A percentile compares a stretch with the other conserved stretches of the same genome.
phyloP scores from a whole-genome alignment of 2,329 filamentous ascomycete genomes.

The Ascochyta lentis region DNA sequence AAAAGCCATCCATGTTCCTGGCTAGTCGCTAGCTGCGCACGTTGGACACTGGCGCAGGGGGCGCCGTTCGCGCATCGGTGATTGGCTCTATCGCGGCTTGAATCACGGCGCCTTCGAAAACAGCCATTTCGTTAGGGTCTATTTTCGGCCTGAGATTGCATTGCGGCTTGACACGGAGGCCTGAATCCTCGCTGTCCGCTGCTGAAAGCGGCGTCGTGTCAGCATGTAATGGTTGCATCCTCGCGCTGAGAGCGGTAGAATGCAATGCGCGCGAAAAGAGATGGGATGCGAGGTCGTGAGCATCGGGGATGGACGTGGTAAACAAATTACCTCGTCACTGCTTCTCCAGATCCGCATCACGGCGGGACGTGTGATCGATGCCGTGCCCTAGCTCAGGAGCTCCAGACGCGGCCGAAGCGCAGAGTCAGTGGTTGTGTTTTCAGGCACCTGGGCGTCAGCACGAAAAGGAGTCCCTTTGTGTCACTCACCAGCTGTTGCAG shows the following conservation, averaged over 20 bases:
- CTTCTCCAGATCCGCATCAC: slow-evolving; percentile 20
- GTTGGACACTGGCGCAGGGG: not conserved
- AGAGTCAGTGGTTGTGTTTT: slow-evolving; percentile 8
- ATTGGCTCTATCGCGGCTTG: not conserved
- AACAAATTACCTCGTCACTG: slow-evolving; percentile 3
- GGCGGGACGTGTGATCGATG: slow-evolving; percentile 18
- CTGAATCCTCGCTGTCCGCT: slow-evolving; percentile 5
- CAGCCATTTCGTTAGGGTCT: slow-evolving; percentile 1
- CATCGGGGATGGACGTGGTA: slow-evolving; percentile 4
- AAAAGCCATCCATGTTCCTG: not conserved
- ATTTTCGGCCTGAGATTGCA: slow-evolving; percentile 7
- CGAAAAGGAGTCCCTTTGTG: slow-evolving; percentile 6
- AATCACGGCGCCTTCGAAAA: not conserved
- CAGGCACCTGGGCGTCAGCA: slow-evolving; percentile 5
- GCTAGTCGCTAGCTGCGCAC: not conserved
- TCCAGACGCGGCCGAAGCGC: slow-evolving; percentile 1
- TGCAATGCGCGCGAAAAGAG: not conserved
- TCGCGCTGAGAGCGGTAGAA: slow-evolving; percentile 3
- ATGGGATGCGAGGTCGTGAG: not conserved
- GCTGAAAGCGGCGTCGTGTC: slow-evolving; percentile 3
- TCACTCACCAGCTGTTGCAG: slow-evolving; percentile 1
- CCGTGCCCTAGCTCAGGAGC: slow-evolving; percentile 11
- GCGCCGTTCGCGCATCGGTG: not conserved
- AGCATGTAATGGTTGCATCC: not conserved
- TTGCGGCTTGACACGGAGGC: slow-evolving; percentile 3